Evolutionary conservation across 169 alveolate species (phyloP).

Genomic region (Babesia divergens): DNA sequence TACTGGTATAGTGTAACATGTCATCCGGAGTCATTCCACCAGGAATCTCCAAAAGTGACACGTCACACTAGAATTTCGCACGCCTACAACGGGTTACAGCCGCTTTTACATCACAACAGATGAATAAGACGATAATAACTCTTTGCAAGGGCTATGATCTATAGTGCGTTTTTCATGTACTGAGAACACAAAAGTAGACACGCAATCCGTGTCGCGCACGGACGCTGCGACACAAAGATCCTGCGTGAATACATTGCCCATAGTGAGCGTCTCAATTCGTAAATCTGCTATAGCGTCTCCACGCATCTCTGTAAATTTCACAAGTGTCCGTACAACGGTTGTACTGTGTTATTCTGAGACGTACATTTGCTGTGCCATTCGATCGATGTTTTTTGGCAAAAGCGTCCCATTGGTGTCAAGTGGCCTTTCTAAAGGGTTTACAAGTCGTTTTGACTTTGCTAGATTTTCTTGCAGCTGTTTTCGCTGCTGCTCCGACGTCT

Average conservation of each 20-base stretch:
- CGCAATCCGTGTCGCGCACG: neutral
- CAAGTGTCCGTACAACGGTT: neutral
- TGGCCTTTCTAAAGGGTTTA: neutral
- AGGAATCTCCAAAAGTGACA: constrained; percentile 24
- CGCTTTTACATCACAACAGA: neutral
- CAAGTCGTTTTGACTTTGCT: neutral
- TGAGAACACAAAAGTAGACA: neutral
- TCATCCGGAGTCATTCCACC: constrained; percentile 34
- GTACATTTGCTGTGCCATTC: constrained; percentile 20
- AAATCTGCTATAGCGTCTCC: constrained; percentile 6
- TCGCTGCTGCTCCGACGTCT: neutral
- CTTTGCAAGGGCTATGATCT: too few relatives aligned
- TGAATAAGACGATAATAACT: too few relatives aligned
- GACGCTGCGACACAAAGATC: constrained; percentile 12
- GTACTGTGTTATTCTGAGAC: neutral
- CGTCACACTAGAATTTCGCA: neutral
- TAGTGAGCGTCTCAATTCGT: neutral
- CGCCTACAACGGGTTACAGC: neutral
- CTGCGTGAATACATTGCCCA: neutral
- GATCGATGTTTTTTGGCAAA: neutral
- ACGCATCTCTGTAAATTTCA: neutral
- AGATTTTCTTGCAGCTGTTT: neutral
- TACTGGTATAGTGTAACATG: too few relatives aligned
- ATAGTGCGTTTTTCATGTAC: neutral
- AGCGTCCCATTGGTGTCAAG: neutral